Evolutionary conservation across 495 filamentous ascomycete species (phyloP).

Genomic region (Clavariopsis aquatica): DNA sequence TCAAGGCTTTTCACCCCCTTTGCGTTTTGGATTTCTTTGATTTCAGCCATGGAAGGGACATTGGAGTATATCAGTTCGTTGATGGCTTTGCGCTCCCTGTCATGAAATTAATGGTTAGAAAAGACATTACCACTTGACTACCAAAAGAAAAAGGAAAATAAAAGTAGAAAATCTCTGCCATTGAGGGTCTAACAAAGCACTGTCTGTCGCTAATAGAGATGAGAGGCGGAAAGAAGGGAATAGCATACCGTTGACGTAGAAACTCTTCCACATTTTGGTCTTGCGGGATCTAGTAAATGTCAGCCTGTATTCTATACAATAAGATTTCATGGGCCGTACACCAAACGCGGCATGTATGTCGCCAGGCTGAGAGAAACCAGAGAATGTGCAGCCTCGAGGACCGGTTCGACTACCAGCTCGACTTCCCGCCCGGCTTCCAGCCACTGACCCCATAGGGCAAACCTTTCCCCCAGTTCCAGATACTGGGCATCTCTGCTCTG

Average conservation of each 20-base stretch:
- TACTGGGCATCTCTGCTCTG: background rate
- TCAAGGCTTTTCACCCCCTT: conserved; percentile 43
- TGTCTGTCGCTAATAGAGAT: too few relatives aligned
- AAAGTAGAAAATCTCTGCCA: too few relatives aligned
- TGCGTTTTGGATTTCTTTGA: conserved; percentile 35
- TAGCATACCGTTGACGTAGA: conserved; percentile 9
- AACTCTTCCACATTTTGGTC: background rate
- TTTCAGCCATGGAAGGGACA: conserved; percentile 25
- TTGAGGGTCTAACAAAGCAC: too few relatives aligned
- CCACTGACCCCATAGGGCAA: background rate
- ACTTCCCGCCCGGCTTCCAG: background rate
- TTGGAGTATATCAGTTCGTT: conserved; percentile 31
- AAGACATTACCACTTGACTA: background rate
- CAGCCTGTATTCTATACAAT: background rate
- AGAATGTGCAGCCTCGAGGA: conserved; percentile 17
- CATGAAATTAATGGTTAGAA: conserved; percentile 1
- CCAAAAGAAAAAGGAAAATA: too few relatives aligned
- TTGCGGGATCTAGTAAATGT: conserved; percentile 1
- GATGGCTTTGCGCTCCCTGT: conserved; percentile 34
- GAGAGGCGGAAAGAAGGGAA: background rate
- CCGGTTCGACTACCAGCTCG: background rate
- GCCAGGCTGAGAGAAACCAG: conserved; percentile 15
- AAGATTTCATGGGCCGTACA: background rate
- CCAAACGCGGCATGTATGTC: conserved; percentile 10
- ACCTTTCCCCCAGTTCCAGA: background rate